A percentile compares a stretch with the other conserved stretches of the same genome.
Evolutionary conservation across 805 yeast genomes (phyloP).

Genomic region (Yueomyces sinensis): DNA sequence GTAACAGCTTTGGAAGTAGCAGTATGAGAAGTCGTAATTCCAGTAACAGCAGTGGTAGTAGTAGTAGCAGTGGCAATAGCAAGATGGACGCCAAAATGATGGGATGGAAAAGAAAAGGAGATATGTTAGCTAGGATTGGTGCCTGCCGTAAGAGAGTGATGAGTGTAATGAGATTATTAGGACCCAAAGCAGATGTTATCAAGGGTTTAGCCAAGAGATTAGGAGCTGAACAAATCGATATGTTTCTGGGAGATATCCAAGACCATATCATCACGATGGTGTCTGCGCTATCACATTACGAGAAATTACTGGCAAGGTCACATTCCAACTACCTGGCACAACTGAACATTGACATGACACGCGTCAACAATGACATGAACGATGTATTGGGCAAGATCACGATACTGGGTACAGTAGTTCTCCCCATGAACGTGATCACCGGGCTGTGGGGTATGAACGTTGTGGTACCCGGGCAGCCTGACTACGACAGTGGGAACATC

Average conservation of each 20-base stretch:
- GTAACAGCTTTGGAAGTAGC: slow-evolving; percentile 1
- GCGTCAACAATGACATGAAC: slow-evolving; percentile 91
- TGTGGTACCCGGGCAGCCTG: slow-evolving; percentile 96
- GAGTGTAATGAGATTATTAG: slow-evolving; percentile 73
- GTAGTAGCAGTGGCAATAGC: slow-evolving; percentile 4
- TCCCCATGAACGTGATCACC: slow-evolving; percentile 90
- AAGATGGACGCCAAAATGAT: slow-evolving; percentile 25
- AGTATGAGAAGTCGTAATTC: slow-evolving; percentile 5
- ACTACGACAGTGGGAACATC: slow-evolving; percentile 55
- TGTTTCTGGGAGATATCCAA: slow-evolving; percentile 94
- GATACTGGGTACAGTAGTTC: slow-evolving; percentile 83
- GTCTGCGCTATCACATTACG: slow-evolving; percentile 87
- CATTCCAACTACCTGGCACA: slow-evolving; percentile 95
- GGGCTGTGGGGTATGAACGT: slow-evolving; percentile 99
- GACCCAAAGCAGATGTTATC: slow-evolving; percentile 95
- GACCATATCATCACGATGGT: slow-evolving; percentile 98
- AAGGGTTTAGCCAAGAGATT: slow-evolving; percentile 89
- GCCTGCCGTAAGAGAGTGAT: slow-evolving; percentile 90
- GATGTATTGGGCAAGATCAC: slow-evolving; percentile 92
- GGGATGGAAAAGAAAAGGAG: slow-evolving; percentile 87
- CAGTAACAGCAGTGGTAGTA: slow-evolving; percentile 9
- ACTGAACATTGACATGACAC: slow-evolving; percentile 94
- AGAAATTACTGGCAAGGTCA: slow-evolving; percentile 83
- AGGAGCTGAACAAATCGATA: slow-evolving; percentile 80
- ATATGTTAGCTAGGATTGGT: slow-evolving; percentile 88